Conservation (phyloP, 176 grass and related monocot species). For the Triticum timopheevii region DNA sequence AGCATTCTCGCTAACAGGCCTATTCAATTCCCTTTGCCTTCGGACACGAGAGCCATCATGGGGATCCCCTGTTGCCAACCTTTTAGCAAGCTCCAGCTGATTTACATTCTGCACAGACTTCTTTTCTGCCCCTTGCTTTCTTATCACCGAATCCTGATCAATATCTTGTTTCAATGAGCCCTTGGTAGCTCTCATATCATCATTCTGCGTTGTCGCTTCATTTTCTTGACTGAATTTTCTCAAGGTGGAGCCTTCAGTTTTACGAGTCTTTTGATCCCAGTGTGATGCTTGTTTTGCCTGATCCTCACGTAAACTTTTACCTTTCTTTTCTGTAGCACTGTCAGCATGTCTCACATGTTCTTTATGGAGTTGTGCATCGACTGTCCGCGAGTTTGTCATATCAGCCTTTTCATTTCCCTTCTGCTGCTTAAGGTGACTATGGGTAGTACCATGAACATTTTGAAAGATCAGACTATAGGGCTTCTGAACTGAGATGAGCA, state of each 20-base stretch:
- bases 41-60: slow-evolving; percentile 10
- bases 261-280: slow-evolving; percentile 34
- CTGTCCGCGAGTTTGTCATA: slow-evolving; percentile 1
- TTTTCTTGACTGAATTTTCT: slow-evolving; percentile 26
- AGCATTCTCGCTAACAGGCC: slow-evolving; percentile 20
- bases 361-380: slow-evolving; percentile 9
- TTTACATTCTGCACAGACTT: slow-evolving; percentile 15
- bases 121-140: slow-evolving; percentile 27
- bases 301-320: background rate
- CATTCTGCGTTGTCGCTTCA: slow-evolving; percentile 16
- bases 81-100: slow-evolving; percentile 24
- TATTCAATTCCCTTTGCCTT: slow-evolving; percentile 24
- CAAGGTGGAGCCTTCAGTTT: slow-evolving; percentile 11
- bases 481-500: slow-evolving; percentile 56
- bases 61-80: background rate
- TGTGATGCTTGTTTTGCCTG: slow-evolving; percentile 14
- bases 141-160: slow-evolving; percentile 25
- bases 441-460: slow-evolving; percentile 28
- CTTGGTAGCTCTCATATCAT: slow-evolving; percentile 31
- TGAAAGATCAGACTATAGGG: slow-evolving; percentile 69
- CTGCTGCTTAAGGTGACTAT: slow-evolving; percentile 30
- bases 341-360: slow-evolving; percentile 27
- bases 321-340: slow-evolving; percentile 31
- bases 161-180: slow-evolving; percentile 9
- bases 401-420: slow-evolving; percentile 29